phyloP scores from a whole-genome alignment of 495 filamentous ascomycete species.

The Cercophora scortea region DNA sequence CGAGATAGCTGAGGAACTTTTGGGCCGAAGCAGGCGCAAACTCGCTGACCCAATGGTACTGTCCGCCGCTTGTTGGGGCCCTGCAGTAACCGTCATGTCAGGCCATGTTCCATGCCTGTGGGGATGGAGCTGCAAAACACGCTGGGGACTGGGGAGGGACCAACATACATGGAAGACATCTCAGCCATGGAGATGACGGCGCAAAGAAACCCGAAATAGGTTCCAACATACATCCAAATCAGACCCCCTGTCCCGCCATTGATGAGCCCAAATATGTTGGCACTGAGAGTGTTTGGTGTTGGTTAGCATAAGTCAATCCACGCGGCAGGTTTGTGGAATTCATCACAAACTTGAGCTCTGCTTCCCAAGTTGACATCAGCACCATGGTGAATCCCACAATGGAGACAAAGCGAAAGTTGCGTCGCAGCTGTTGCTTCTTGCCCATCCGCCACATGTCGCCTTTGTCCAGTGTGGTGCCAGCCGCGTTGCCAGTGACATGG shows the following conservation, averaged over 20 bases:
- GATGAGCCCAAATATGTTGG: conserved; percentile 11
- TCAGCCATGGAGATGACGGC: conserved; percentile 21
- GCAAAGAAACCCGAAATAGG: conserved; percentile 18
- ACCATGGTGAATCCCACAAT: conserved; percentile 41
- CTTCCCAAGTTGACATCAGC: conserved; percentile 43
- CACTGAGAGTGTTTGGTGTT: background rate
- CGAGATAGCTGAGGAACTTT: conserved; percentile 53
- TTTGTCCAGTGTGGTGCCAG: background rate
- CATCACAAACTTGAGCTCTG: conserved; percentile 13
- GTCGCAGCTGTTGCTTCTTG: conserved; percentile 7
- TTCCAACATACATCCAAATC: conserved; percentile 21
- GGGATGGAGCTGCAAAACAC: background rate
- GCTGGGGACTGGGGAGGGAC: no score
- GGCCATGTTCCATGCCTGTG: background rate
- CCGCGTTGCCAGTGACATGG: background rate
- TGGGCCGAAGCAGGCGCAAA: conserved; percentile 46
- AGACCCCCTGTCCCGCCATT: conserved; percentile 24
- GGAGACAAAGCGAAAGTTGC: conserved; percentile 39
- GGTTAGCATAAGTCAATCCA: background rate
- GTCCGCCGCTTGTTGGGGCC: conserved; percentile 27
- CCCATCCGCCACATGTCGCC: conserved; percentile 7
- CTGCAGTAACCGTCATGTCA: background rate
- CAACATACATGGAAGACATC: conserved; percentile 16
- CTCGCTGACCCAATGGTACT: conserved; percentile 50
- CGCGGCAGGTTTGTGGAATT: background rate